Evolutionary conservation across 2,329 filamentous ascomycete species (phyloP), one percentile per base, ranked within the genome.

Genomic region (Clarireedia hainanense): DNA sequence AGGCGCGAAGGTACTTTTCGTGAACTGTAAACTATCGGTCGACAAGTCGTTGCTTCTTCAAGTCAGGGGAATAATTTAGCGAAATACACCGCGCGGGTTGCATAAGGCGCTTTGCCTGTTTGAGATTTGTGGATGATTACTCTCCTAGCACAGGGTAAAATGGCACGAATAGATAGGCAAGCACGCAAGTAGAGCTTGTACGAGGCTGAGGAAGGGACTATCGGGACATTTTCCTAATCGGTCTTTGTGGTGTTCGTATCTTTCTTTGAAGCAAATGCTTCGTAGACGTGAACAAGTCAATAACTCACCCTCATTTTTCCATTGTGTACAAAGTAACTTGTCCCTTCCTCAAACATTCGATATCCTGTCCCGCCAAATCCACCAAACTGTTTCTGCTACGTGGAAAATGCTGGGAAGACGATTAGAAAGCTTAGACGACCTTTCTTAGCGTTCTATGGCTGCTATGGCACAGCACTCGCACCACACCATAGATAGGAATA

Each of bases 61-160:
- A 59, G 52, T 63, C 60, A 62, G 60, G 63, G 63, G 62, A 61
- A 63, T 60, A 50, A 61, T 57, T 63, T 62, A 59, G 60, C 60
- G 61, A 60, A 47, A 59, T 60, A 20, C 46, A 47, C 52, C 24
- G 47, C 14, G 36, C 27, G 50, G 42, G 24, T 45, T 30, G 49
- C 6, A 52, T 52, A 36, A 24, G 23, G 42, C 34, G 47, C 52
- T 55, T 50, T 55, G 42, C 52, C 52, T 50, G 50, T 47, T 55
- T 50, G 5, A 50, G 47, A 42, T 14, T 10, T 34, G 34, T 30
- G 26, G 52, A 36, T 54, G 45, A 49, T 49, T 36, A 36, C 47
- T 4, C 12, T 23, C 40, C 36, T 53, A 23, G 43, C 23, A n/a
- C 20, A 20, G 20, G 20, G 20, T 20, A 20, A 20, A 20, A 20